Evolutionary conservation across 805 yeast genomes (phyloP), one percentile per base, ranked within the genome.

Genomic region (Candida gorgasii): DNA sequence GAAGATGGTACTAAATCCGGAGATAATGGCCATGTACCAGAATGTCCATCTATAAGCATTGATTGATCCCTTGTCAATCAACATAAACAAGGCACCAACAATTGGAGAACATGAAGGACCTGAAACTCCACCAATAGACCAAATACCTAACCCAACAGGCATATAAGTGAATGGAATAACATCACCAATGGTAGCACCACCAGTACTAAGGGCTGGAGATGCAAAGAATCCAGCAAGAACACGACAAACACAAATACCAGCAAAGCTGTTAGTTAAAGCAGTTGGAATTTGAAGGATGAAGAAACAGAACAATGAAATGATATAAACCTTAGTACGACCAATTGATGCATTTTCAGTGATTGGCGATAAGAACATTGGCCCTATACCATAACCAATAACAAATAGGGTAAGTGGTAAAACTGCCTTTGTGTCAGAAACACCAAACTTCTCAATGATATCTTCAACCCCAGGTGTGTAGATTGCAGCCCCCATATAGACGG

Each of bases 281-380:
- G 75, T 69, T 30, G 84, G 84, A 27, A 81, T 75, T 52, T 80
- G 86, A 24, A 82, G 58, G 6, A 77, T 61, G 45, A 68, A 58
- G 48, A 79, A 82, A 2, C 78, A 36, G 45, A 78, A 64, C 30
- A 78, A 57, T 2, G 84, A 70, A 16, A 62, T 35, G 28, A 73
- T 65, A 48, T 79, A 80, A 36, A 78, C 68, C 20, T 67, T 60
- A 40, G 75, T 76, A 47, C 86, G 69, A 13, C 86, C 86, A 42
- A 78, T 56, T 2, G 58, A 54, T 2, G 81, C 77, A 39, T 76
- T 67, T 54, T 82, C 87, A 8, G 82, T 73, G 46, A 80, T 50
- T 5, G 87, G 86, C 0, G 84, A 75, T 39, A 79, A 75, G 2
- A 80, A 44, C 68, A 80, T 66, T 2, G 86, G 85, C 1, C 86